Evolutionary conservation across 1,139 yeast genomes (phyloP).

Genomic region (Pichia sp.): DNA sequence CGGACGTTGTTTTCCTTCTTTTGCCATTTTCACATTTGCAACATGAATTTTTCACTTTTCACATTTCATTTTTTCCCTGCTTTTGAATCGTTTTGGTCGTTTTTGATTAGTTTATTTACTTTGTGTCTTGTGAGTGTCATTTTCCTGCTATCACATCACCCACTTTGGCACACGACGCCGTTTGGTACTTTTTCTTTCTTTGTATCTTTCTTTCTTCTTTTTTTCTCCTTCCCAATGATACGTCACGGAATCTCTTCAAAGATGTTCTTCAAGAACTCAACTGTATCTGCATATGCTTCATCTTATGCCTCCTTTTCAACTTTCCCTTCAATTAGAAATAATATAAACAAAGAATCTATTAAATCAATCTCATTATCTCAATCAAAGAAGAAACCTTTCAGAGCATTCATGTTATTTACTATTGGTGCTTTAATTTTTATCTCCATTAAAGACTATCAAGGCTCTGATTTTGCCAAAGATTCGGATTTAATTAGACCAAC

Average conservation of each 20-base stretch:
- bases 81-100: background rate
- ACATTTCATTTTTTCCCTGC: background rate
- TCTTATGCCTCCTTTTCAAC: background rate
- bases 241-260: background rate
- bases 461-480: constrained; percentile 26
- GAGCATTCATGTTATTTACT: constrained; percentile 11
- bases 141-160: background rate
- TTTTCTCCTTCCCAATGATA: background rate
- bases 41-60: background rate
- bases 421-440: constrained; percentile 17
- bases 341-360: background rate
- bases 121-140: too few relatives aligned
- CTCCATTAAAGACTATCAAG: constrained; percentile 13
- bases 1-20: background rate
- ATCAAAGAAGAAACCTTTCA: constrained; percentile 9
- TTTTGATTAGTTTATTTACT: too few relatives aligned
- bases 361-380: background rate
- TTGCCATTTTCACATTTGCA: background rate
- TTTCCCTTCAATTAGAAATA: background rate
- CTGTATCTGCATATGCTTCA: background rate
- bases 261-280: background rate
- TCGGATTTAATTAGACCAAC: constrained; percentile 49
- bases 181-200: background rate
- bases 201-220: background rate
- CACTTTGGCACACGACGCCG: background rate